Evolutionary conservation across 345 rosid genomes (phyloP).

Genomic region (Raphanus sativus): DNA sequence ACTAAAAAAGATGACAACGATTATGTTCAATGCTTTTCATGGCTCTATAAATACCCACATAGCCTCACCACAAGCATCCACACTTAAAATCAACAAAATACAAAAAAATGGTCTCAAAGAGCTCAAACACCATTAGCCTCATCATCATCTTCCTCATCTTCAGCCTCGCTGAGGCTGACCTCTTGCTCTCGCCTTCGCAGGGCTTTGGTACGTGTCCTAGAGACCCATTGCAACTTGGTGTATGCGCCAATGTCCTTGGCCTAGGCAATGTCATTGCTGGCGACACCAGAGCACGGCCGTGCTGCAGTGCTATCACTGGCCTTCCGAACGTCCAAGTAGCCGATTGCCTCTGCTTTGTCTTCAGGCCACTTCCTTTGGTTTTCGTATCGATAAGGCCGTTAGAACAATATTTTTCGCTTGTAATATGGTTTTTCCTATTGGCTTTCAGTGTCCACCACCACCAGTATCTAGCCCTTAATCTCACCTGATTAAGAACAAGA

Average conservation of each 20-base stretch:
- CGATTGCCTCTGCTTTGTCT: conserved; percentile 35
- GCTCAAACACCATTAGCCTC: conserved; percentile 11
- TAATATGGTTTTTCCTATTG: conserved; percentile 29
- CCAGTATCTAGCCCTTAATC: neutral
- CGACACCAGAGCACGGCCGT: conserved; percentile 26
- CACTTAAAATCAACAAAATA: conserved; percentile 3
- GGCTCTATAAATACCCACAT: conserved; percentile 21
- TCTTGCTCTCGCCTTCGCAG: conserved; percentile 4
- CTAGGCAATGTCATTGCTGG: conserved; percentile 21
- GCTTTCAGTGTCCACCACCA: conserved; percentile 36
- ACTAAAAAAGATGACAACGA: neutral
- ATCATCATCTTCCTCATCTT: conserved; percentile 4
- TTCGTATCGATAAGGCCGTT: conserved; percentile 7
- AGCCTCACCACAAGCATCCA: conserved; percentile 7
- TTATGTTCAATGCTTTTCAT: neutral
- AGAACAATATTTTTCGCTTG: conserved; percentile 33
- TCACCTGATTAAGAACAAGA: neutral
- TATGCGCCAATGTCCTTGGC: conserved; percentile 20
- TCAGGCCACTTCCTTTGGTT: conserved; percentile 25
- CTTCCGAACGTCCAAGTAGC: conserved; percentile 25
- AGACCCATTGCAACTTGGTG: conserved; percentile 28
- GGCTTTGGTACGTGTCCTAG: conserved; percentile 32
- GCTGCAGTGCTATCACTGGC: conserved; percentile 19
- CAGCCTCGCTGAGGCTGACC: conserved; percentile 9
- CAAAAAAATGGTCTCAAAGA: conserved; percentile 25